Base-by-base conservation (phyloP, 176 grass and related monocot species). In the Paspalum notatum region DNA sequence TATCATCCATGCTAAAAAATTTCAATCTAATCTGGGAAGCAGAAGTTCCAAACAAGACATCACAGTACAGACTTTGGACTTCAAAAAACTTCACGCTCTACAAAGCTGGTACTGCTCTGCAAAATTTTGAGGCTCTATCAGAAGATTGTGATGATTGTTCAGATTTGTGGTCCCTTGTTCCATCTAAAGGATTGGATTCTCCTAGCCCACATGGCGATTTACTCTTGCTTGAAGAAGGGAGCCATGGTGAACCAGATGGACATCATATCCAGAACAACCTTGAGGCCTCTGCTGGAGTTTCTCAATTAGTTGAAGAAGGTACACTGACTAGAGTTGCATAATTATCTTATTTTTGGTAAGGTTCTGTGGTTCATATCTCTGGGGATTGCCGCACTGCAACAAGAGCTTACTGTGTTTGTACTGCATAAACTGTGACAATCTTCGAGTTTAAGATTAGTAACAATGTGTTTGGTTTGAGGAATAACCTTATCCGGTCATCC, bases 1-100 rank as follows among this genome's bases (percentile, higher is more conserved):
- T 98, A 75, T 87, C 66, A 87, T 72, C 82, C 74, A 89, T 98
- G 90, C 88, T 89, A 32, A 56, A 86, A 73, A 93, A 76, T 63
- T 93, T 91, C 66, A 89, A 80, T 68, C 85, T 98, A 79, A 85
- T 66, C 63, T 95, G 85, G 85, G 83, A 95, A 47, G 81, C 88
- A 77, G 95, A 98, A 80, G 88, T 92, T 85, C 61, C 80, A 71
- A 81, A 98, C 55, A 94, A 84, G 63, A 80, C 92, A 75, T 80
- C 90, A 60, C 83, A 87, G 52, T 93, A 93, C 78, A 88, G 95
- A 66, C 77, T 95, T 89, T 98, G 95, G 95, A 98, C 95, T 76
- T 85, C 58, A 61, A 80, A 87, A 87, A 92, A 91, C 72, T 93
- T 89, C 62, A 81, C 66, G 27, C 76, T 74, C 6, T 88, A 87